phyloP scores from a whole-genome alignment of 2,329 filamentous ascomycete species.

The Trichophyton verrucosum region DNA sequence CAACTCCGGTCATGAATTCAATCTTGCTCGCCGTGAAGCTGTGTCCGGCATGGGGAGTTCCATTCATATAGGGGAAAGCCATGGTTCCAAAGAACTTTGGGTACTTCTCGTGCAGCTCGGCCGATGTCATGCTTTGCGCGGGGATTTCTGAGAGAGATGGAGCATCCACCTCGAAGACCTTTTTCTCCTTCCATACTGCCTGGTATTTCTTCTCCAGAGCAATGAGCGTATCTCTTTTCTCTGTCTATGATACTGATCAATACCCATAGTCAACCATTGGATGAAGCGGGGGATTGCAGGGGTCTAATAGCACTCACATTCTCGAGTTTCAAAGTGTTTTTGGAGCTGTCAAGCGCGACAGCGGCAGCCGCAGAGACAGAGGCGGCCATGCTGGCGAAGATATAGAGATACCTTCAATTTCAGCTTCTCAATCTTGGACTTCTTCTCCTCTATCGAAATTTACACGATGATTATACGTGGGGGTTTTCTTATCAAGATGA shows the following conservation, averaged over 20 bases:
- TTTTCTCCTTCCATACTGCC: slow-evolving; percentile 62
- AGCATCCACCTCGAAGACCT: slow-evolving; percentile 75
- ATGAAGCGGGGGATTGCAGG: slow-evolving; percentile 13
- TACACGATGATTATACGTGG: background rate
- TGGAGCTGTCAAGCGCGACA: slow-evolving; percentile 43
- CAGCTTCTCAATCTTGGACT: background rate
- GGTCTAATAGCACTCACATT: slow-evolving; percentile 31
- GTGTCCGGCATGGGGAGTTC: slow-evolving; percentile 79
- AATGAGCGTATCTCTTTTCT: slow-evolving; percentile 74
- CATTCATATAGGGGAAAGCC: slow-evolving; percentile 75
- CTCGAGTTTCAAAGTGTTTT: slow-evolving; percentile 55
- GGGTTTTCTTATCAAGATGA: slow-evolving; percentile 2
- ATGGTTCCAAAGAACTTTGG: slow-evolving; percentile 87
- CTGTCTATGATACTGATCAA: slow-evolving; percentile 45
- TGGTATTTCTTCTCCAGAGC: slow-evolving; percentile 88
- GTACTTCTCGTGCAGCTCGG: slow-evolving; percentile 63
- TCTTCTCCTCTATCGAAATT: background rate
- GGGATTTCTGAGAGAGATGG: slow-evolving; percentile 68
- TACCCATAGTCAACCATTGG: background rate
- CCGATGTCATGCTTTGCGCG: slow-evolving; percentile 57
- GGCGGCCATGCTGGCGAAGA: slow-evolving; percentile 18
- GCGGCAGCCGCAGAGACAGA: slow-evolving; percentile 39
- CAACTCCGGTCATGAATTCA: slow-evolving; percentile 79
- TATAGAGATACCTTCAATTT: background rate
- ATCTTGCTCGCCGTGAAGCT: slow-evolving; percentile 85